Percentiles rank a stretch among this genome's conserved stretches.
Evolutionary conservation across 73 alveolate genomes (phyloP).

Genomic region (Effrenium voratum): DNA sequence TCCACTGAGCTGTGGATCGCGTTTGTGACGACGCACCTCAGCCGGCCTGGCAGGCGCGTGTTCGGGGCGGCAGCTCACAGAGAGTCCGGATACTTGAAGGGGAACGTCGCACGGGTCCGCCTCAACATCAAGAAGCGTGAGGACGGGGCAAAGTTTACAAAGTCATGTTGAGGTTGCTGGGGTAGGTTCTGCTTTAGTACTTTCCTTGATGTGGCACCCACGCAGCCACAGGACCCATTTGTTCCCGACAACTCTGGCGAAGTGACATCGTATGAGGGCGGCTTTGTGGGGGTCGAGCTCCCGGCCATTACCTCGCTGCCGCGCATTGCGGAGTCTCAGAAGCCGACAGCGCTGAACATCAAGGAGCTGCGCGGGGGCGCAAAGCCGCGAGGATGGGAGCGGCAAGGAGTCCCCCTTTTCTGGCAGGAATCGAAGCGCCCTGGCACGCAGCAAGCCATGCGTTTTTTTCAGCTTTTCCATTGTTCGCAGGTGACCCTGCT

Average conservation of each 20-base stretch:
- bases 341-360: slow-evolving; percentile 7
- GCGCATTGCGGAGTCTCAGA: not conserved
- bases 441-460: not conserved
- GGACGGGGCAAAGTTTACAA: not conserved
- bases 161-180: not conserved
- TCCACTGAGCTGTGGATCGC: not conserved
- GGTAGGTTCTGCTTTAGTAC: too few relatives aligned
- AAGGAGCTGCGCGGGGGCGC: not conserved
- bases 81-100: not conserved
- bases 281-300: slow-evolving; percentile 4
- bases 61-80: not conserved
- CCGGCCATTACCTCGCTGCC: not conserved
- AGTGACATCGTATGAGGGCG: not conserved
- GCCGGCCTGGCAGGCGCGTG: not conserved
- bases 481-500: not conserved
- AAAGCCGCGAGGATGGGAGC: not conserved
- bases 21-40: not conserved
- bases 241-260: not conserved
- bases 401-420: slow-evolving; percentile 8
- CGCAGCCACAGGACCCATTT: not conserved
- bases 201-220: too few relatives aligned
- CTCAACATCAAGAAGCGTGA: not conserved
- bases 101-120: slow-evolving; percentile 15
- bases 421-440: not conserved
- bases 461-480: not conserved